Percentiles rank a stretch among this genome's conserved stretches.
These are phyloP conservation scores for Amauroascus niger DNA, from an alignment of 2,329 filamentous ascomycete genomes.

Conservation along the genomic window DNA sequence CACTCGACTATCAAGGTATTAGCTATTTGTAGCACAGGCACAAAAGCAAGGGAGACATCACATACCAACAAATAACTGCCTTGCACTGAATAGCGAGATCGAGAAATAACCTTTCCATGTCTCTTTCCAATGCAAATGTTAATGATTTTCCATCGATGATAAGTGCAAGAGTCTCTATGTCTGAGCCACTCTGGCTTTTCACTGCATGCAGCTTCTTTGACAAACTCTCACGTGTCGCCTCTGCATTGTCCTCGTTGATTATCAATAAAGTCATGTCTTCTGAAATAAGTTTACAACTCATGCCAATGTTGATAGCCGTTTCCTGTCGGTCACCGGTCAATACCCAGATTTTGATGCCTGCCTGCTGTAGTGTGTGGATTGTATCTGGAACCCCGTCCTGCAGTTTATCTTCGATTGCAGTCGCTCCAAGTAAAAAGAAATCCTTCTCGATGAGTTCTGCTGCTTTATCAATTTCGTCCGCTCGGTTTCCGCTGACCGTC, in stretches of 20 bases:
- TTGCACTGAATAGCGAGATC: conserved; percentile 94
- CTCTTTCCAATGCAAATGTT: conserved; percentile 84
- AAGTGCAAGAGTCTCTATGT: conserved; percentile 61
- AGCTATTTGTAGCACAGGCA: conserved; percentile 8
- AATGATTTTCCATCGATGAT: conserved; percentile 95
- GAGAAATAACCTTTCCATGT: conserved; percentile 85
- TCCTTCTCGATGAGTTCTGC: conserved; percentile 91
- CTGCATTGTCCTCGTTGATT: conserved; percentile 77
- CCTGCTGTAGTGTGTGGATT: conserved; percentile 91
- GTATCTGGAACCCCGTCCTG: conserved; percentile 98
- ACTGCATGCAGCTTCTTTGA: conserved; percentile 91
- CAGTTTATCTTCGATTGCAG: conserved; percentile 91
- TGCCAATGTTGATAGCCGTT: conserved; percentile 98
- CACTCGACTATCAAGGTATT: conserved; percentile 56
- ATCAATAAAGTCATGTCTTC: conserved; percentile 98
- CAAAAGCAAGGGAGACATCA: conserved; percentile 9
- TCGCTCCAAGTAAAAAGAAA: conserved; percentile 83
- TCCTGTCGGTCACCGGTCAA: conserved; percentile 95
- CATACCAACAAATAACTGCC: conserved; percentile 82
- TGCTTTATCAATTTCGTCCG: conserved; percentile 93
- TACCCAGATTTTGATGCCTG: conserved; percentile 98
- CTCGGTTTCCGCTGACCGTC: conserved; percentile 82
- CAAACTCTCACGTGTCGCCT: conserved; percentile 75
- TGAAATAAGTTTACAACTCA: conserved; percentile 97
- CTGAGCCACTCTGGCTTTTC: conserved; percentile 66